Evolutionary conservation across 75 land plant species (phyloP).

Genomic region (Sequoiadendron giganteum): DNA sequence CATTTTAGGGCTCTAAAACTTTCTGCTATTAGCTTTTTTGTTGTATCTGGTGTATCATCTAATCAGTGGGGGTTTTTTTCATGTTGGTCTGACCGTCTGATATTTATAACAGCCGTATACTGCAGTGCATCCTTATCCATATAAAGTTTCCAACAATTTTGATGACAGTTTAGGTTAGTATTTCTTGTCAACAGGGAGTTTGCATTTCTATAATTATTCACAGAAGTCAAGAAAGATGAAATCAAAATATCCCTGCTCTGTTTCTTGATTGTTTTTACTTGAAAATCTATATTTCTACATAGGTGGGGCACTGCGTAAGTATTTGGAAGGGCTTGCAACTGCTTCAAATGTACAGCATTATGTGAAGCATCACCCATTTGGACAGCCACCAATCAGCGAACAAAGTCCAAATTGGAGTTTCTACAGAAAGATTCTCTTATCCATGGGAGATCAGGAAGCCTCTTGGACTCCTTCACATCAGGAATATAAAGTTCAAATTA

Average conservation of each 20-base stretch:
- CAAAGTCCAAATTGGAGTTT: conserved; percentile 48
- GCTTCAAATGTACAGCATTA: conserved; percentile 62
- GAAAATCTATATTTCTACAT: neutral
- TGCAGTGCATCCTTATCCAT: conserved; percentile 68
- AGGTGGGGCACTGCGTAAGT: conserved; percentile 51
- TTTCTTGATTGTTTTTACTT: neutral
- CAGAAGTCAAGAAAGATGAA: neutral
- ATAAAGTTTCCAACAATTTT: conserved; percentile 25
- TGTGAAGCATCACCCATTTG: conserved; percentile 67
- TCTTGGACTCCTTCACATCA: neutral
- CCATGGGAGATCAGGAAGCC: neutral
- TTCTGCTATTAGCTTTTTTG: neutral
- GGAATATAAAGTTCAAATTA: neutral
- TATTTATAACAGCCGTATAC: conserved; percentile 45
- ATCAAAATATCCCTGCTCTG: neutral
- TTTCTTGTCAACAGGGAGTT: neutral
- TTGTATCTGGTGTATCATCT: neutral
- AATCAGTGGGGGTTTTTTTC: neutral
- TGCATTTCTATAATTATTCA: neutral
- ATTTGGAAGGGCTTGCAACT: conserved; percentile 48
- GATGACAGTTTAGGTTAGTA: conserved; percentile 63
- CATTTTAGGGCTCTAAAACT: neutral
- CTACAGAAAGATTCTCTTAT: conserved; percentile 14
- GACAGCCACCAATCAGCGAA: conserved; percentile 48
- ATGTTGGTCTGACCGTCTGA: neutral